Conservation (phyloP, 192 early-diverging fungal species). For the Backusella mclennaniae region DNA sequence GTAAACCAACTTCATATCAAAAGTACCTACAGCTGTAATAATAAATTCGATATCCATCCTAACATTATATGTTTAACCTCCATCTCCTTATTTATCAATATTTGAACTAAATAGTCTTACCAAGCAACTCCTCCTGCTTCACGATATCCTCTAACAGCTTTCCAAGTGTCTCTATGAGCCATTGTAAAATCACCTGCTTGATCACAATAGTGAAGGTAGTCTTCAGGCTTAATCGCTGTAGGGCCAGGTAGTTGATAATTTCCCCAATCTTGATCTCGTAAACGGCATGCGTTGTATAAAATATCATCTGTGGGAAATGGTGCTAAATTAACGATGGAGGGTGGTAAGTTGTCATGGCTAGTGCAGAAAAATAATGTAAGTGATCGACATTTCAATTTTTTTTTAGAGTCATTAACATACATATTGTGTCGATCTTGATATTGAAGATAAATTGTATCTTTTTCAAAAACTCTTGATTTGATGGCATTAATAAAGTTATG, state of each 20-base stretch:
- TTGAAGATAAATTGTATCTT: constrained; percentile 24
- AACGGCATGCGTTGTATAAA: constrained; percentile 22
- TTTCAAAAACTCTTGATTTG: constrained; percentile 15
- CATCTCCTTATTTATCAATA: background rate
- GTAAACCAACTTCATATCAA: constrained; percentile 20
- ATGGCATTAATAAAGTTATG: constrained; percentile 32
- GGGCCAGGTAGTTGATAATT: constrained; percentile 3
- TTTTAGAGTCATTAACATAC: constrained; percentile 14
- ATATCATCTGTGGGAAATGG: constrained; percentile 25
- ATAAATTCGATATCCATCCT: constrained; percentile 33
- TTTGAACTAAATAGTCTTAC: background rate
- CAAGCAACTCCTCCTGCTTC: constrained; percentile 29
- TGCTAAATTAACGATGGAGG: constrained; percentile 15
- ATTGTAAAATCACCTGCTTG: constrained; percentile 35
- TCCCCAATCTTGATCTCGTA: constrained; percentile 22
- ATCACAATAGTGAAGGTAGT: constrained; percentile 18
- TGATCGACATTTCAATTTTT: background rate
- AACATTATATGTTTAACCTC: background rate
- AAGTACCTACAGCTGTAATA: constrained; percentile 22
- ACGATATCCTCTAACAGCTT: constrained; percentile 14
- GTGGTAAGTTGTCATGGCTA: constrained; percentile 22
- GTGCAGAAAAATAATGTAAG: background rate
- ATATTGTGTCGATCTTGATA: constrained; percentile 29
- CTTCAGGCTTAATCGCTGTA: background rate
- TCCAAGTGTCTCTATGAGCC: constrained; percentile 29